Evolutionary conservation across 2,329 filamentous ascomycete species (phyloP), one percentile per base, ranked within the genome.

Genomic region (Leptosphaerulina australis): DNA sequence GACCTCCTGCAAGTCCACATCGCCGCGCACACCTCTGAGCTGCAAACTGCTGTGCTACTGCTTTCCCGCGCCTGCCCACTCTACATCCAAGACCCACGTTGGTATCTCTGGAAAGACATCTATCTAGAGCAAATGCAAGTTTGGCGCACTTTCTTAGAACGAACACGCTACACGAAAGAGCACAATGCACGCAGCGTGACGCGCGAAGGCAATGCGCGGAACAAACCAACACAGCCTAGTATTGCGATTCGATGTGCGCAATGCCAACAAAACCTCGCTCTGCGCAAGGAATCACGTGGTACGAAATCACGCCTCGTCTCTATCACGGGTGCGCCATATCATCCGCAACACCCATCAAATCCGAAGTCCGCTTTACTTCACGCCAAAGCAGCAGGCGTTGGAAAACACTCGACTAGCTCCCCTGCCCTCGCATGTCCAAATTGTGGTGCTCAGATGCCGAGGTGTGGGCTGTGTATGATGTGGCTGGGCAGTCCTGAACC

Each of bases 1-100:
- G 87, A 91, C 66, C 83, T 94, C 14, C 83, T 93, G 52, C 87
- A 88, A 53, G 83, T 84, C 40, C 91, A 91, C 70, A 81, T 94
- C 35, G 81, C 86, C 60, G 88, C 87, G 59, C 91, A 88, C 68
- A 81, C 85, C 65, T 30, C 55, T 0, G 90, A 93, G 69, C 80
- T 90, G 18, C 90, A 95, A 73, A 91, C 89, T 1, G 88, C 89
- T 1, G 87, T 88, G 0, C 78, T 94, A 2, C 82, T 90, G 52
- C 82, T 89, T 49, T 87, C 87, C 10, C 86, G 88, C 68, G 88
- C 87, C 59, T 83, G 85, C 48, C 90, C 90, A 0, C 81, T 85
- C 7, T 93, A 90, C 71, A 85, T 93, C 58, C 83, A 88, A 70
- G 90, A 94, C 69, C 77, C 87, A 33, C 86, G 90, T 56, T 90